phyloP scores from a whole-genome alignment of 176 grass and related monocot genomes.

The Oryza nivara region DNA sequence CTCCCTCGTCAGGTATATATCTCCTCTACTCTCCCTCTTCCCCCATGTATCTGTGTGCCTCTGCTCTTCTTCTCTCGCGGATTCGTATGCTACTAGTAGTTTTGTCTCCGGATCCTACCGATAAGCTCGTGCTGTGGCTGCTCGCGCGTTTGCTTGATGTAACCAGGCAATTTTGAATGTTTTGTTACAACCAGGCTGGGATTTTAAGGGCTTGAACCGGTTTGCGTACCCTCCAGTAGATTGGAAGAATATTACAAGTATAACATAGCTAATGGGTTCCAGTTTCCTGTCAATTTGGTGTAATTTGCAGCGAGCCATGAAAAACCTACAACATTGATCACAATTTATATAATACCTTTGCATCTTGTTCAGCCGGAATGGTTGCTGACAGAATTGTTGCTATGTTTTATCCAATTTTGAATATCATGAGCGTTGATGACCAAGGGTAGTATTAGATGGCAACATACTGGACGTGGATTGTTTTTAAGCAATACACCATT shows the following conservation, averaged over 20 bases:
- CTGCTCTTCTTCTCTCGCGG: not conserved
- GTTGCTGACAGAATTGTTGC: not conserved
- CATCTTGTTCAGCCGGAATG: not conserved
- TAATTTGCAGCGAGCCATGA: not conserved
- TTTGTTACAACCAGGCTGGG: too few relatives aligned
- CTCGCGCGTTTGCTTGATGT: not conserved
- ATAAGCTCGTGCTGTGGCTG: not conserved
- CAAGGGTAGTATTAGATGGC: not conserved
- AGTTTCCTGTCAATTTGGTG: not conserved
- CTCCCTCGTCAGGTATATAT: constrained; percentile 69
- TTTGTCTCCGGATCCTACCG: not conserved
- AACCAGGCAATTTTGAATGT: constrained; percentile 30
- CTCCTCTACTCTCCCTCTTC: too few relatives aligned
- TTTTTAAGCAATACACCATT: not conserved
- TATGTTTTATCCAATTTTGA: not conserved
- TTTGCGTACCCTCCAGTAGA: not conserved
- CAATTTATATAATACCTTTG: not conserved
- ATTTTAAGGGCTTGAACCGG: not conserved
- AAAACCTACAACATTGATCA: not conserved
- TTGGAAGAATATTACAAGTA: not conserved
- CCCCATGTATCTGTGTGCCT: not conserved
- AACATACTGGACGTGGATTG: not conserved
- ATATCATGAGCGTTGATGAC: not conserved
- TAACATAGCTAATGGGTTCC: not conserved
- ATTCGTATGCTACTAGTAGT: not conserved